Conservation (phyloP, 805 yeast genomes). For the Wickerhamomyces pijperi region DNA sequence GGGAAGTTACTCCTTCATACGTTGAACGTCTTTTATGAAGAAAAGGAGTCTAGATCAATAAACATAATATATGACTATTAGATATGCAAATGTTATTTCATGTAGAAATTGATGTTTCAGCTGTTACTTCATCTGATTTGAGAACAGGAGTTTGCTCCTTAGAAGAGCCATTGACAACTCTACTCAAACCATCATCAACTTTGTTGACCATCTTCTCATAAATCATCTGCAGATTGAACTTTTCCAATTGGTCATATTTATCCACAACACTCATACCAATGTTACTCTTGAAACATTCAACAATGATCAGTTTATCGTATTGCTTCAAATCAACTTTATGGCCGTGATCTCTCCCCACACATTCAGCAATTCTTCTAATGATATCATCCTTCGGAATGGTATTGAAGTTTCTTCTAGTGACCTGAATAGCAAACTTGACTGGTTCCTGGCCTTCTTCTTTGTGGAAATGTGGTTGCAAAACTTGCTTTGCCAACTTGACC, state of each 20-base stretch:
- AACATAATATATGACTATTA: neutral
- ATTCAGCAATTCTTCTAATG: slow-evolving; percentile 58
- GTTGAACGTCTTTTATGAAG: slow-evolving; percentile 4
- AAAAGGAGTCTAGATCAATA: too few relatives aligned
- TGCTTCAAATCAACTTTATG: slow-evolving; percentile 74
- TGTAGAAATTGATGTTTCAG: too few relatives aligned
- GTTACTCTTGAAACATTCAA: slow-evolving; percentile 82
- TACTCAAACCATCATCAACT: slow-evolving; percentile 6
- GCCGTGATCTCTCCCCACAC: slow-evolving; percentile 57
- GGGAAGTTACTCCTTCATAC: slow-evolving; percentile 42
- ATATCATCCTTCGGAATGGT: slow-evolving; percentile 62
- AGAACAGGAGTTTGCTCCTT: too few relatives aligned
- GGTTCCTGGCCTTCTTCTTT: slow-evolving; percentile 25
- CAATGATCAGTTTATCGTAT: slow-evolving; percentile 67
- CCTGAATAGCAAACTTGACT: slow-evolving; percentile 65
- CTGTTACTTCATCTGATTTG: too few relatives aligned
- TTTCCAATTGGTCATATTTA: slow-evolving; percentile 47
- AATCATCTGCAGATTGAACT: slow-evolving; percentile 76
- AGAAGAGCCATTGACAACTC: neutral
- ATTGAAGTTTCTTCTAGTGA: slow-evolving; percentile 69
- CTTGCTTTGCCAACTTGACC: slow-evolving; percentile 40
- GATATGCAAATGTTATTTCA: neutral
- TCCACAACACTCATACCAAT: slow-evolving; percentile 81
- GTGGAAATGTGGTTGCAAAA: slow-evolving; percentile 65
- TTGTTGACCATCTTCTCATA: slow-evolving; percentile 30